Evolutionary conservation across 176 grass and related monocot genomes (phyloP), one percentile per base, ranked within the genome.

Genomic region (Bothriochloa decipiens): DNA sequence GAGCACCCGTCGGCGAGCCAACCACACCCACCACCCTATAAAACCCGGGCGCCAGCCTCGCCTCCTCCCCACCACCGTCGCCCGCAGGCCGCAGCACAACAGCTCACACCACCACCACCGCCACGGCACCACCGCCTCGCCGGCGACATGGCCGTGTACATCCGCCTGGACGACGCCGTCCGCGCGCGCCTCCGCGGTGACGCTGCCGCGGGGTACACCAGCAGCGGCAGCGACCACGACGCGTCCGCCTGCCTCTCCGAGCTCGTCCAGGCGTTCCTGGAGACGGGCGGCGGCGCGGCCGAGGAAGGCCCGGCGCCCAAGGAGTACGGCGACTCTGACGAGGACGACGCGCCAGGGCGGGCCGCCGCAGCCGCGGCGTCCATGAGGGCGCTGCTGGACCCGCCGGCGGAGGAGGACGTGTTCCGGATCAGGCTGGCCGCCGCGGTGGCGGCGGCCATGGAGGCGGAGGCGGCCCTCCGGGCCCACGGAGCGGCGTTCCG

Each of bases 221-320:
- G 67, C 70, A 72, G 67, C 27, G 82, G 93, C 69, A 92, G 96
- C 67, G 93, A 95, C 45, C 91, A 95, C 74, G 91, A 91, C 64
- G 83, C 87, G 20, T 74, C 87, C 43, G 85, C 91, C 0, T 96
- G 93, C 84, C 86, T 96, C 49, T 96, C 91, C 32, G 91, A 50
- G 37, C 93, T 99, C 52, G 93, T 99, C 20, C 91, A 92, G 79
- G 91, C 83, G 11, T 96, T 96, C 74, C 97, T 99, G 22, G 91
- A 94, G 79, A 87, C 77, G n/a, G 89, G 68, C 71, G 78, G 78
- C 65, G 78, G 25, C 8, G 61, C 60, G 25, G 81, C n/a, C 20
- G 75, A 81, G 33, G 79, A 82, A 27, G 82, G 49, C 1, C 29
- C 84, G 42, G 75, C 75, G 8, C 35, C 75, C 0, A 90, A 89